Evolutionary conservation across 1,139 yeast genomes (phyloP).

Genomic region (Geotrichum armillariae): DNA sequence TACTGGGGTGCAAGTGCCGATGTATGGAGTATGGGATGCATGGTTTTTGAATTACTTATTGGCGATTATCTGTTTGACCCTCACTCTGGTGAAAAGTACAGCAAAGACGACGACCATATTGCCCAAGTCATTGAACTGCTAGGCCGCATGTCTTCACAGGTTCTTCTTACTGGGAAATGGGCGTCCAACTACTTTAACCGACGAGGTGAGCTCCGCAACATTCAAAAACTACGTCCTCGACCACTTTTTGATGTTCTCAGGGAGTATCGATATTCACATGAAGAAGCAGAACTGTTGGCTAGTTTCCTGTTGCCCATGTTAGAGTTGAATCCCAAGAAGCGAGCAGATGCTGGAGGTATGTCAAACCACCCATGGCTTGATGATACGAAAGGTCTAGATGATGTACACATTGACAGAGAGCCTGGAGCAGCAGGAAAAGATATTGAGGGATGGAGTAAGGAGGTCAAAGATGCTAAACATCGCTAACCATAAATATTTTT

Average conservation of each 20-base stretch:
- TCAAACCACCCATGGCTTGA: conserved; percentile 75
- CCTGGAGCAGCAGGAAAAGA: conserved; percentile 69
- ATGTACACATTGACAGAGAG: conserved; percentile 51
- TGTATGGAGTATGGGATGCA: conserved; percentile 82
- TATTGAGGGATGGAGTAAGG: conserved; percentile 69
- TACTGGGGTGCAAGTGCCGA: conserved; percentile 85
- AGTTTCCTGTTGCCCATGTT: conserved; percentile 75
- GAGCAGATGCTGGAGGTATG: conserved; percentile 85
- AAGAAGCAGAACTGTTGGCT: conserved; percentile 56
- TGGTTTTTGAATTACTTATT: conserved; percentile 75
- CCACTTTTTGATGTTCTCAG: conserved; percentile 60
- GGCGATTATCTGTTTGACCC: conserved; percentile 89
- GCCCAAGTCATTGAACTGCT: conserved; percentile 80
- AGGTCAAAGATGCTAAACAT: conserved; percentile 33
- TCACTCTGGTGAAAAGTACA: conserved; percentile 58
- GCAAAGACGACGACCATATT: conserved; percentile 81
- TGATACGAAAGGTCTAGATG: conserved; percentile 61
- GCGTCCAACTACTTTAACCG: conserved; percentile 56
- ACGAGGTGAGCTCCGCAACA: conserved; percentile 54
- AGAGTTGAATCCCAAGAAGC: conserved; percentile 59
- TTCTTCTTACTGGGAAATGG: conserved; percentile 54
- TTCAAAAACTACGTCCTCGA: conserved; percentile 69
- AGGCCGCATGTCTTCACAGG: conserved; percentile 57
- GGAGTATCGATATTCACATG: conserved; percentile 63
- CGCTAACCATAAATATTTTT: conserved; percentile 6